Conservation (phyloP, 176 grass and related monocot species). For the Raddia guianensis region DNA sequence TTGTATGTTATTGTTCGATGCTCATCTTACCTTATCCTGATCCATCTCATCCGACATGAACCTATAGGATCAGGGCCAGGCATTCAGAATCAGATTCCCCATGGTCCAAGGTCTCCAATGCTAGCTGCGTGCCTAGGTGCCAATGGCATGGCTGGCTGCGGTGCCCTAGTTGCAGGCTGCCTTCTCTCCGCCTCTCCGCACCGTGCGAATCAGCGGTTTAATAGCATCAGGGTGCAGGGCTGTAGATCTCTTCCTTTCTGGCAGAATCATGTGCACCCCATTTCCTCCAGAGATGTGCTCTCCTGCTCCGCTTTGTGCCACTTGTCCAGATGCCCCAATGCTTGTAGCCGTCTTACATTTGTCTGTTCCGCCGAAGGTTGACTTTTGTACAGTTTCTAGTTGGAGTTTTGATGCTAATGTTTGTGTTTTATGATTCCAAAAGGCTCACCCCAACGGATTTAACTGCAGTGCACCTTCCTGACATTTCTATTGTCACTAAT, state of each 20-base stretch:
- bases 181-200: not conserved
- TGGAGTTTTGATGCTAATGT: not conserved
- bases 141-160: conserved; percentile 19
- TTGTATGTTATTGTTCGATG: not conserved
- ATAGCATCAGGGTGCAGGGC: not conserved
- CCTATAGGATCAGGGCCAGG: conserved; percentile 18
- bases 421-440: conserved; percentile 8
- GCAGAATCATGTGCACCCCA: not conserved
- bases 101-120: not conserved
- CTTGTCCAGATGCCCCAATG: not conserved
- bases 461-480: not conserved
- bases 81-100: conserved; percentile 25
- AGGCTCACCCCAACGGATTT: not conserved
- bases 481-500: not conserved
- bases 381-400: not conserved
- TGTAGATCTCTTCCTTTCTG: not conserved
- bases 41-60: not conserved
- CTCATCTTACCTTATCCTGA: not conserved
- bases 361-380: conserved; percentile 35
- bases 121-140: not conserved
- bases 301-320: not conserved
- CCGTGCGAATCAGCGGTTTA: not conserved
- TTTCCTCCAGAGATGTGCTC: not conserved
- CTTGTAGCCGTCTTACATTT: not conserved
- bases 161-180: conserved; percentile 16